These are phyloP conservation scores for Aegilops umbellulata DNA, from an alignment of 176 grass and related monocot species.

Conservation along the genomic window DNA sequence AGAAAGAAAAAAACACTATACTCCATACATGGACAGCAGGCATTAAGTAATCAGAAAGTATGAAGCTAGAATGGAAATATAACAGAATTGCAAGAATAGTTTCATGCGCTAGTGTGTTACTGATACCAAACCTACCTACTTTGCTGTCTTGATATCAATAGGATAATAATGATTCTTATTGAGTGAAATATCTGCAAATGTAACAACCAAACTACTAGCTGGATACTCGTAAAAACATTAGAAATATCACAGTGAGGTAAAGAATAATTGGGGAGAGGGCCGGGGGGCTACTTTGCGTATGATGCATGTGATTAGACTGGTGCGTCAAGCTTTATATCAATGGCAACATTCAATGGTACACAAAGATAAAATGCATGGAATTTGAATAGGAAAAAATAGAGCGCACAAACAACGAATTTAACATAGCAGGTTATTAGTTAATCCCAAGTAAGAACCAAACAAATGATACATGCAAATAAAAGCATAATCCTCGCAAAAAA, in stretches of 20 bases:
- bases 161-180: neutral
- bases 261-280: neutral
- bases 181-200: conserved; percentile 2
- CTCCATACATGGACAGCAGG: conserved; percentile 9
- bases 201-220: neutral
- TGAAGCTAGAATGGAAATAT: neutral
- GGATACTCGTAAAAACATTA: neutral
- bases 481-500: neutral
- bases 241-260: neutral
- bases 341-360: conserved; percentile 10
- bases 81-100: neutral
- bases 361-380: neutral
- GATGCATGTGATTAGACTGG: neutral
- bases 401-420: neutral
- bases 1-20: neutral
- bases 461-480: conserved; percentile 19
- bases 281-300: neutral
- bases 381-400: conserved; percentile 16
- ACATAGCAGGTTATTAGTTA: neutral
- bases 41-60: conserved; percentile 4
- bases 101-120: neutral
- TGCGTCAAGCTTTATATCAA: neutral
- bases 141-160: neutral
- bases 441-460: conserved; percentile 30
- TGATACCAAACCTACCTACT: neutral